Evolutionary conservation across 169 alveolate species (phyloP).

Genomic region (Theileria equi): DNA sequence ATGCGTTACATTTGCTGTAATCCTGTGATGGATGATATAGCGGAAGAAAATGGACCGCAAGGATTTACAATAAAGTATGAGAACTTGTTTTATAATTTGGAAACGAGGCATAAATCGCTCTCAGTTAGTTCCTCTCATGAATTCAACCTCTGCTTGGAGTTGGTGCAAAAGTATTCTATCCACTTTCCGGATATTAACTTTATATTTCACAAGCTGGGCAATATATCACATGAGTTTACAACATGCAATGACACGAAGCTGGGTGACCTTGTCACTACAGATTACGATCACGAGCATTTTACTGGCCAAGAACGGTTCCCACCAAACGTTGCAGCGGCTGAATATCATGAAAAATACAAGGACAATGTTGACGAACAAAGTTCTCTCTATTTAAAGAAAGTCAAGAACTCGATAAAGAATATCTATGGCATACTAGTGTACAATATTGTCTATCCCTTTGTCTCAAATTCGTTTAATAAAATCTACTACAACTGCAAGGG

Average conservation of each 20-base stretch:
- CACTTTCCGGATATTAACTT: constrained; percentile 88
- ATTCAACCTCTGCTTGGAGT: constrained; percentile 84
- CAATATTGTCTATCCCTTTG: constrained; percentile 43
- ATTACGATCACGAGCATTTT: constrained; percentile 39
- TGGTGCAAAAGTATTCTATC: constrained; percentile 87
- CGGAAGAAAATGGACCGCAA: constrained; percentile 63
- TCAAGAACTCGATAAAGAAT: constrained; percentile 41
- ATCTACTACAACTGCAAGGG: constrained; percentile 74
- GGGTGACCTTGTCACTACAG: constrained; percentile 49
- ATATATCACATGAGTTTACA: constrained; percentile 72
- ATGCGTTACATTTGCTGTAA: constrained; percentile 82
- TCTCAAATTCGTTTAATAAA: constrained; percentile 29
- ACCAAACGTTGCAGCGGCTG: constrained; percentile 28
- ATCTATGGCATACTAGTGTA: constrained; percentile 64
- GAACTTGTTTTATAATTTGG: constrained; percentile 69
- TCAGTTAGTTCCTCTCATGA: constrained; percentile 73
- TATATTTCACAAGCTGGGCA: constrained; percentile 72
- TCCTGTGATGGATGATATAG: constrained; percentile 64
- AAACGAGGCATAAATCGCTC: constrained; percentile 57
- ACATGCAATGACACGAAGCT: constrained; percentile 58
- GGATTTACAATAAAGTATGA: constrained; percentile 72
- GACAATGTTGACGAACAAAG: constrained; percentile 51
- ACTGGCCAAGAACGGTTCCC: constrained; percentile 4
- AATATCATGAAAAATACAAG: constrained; percentile 42
- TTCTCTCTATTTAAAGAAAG: constrained; percentile 30